Evolutionary conservation across 2,329 filamentous ascomycete genomes (phyloP).

Genomic region (Sclerotinia spermophila): DNA sequence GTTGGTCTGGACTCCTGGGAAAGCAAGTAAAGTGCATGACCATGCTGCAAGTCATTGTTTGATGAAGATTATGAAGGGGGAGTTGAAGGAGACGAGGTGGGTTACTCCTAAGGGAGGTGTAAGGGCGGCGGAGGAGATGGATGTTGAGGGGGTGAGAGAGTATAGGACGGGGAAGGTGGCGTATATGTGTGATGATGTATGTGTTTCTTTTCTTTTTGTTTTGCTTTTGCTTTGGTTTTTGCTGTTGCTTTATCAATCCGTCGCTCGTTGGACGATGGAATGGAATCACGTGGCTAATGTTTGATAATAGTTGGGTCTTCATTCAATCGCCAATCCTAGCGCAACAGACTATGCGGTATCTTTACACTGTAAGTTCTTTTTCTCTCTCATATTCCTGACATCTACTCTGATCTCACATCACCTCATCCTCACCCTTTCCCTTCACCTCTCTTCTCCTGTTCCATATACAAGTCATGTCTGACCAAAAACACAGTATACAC

Average conservation of each 20-base stretch:
- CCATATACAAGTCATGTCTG: background rate
- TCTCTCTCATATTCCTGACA: too few species aligned
- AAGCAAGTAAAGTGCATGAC: slow-evolving; percentile 82
- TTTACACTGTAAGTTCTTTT: slow-evolving; percentile 53
- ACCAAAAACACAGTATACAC: slow-evolving; percentile 59
- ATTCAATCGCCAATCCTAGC: slow-evolving; percentile 75
- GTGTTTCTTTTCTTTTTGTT: background rate
- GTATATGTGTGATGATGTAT: slow-evolving; percentile 78
- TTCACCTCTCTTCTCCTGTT: background rate
- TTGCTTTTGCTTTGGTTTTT: background rate
- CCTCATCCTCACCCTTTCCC: background rate
- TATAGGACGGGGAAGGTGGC: slow-evolving; percentile 72
- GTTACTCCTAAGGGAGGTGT: slow-evolving; percentile 30
- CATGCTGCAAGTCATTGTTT: slow-evolving; percentile 86
- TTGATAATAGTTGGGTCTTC: slow-evolving; percentile 61
- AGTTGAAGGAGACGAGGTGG: slow-evolving; percentile 76
- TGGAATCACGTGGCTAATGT: background rate
- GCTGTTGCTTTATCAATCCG: background rate
- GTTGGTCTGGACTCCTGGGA: slow-evolving; percentile 84
- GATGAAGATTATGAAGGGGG: slow-evolving; percentile 83
- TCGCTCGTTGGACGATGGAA: background rate
- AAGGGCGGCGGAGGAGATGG: slow-evolving; percentile 19
- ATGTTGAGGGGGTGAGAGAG: slow-evolving; percentile 48
- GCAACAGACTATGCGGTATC: slow-evolving; percentile 74
- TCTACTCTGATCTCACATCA: background rate